Evolutionary conservation across 208 protist genomes (phyloP).

Genomic region (Leishmania major): DNA sequence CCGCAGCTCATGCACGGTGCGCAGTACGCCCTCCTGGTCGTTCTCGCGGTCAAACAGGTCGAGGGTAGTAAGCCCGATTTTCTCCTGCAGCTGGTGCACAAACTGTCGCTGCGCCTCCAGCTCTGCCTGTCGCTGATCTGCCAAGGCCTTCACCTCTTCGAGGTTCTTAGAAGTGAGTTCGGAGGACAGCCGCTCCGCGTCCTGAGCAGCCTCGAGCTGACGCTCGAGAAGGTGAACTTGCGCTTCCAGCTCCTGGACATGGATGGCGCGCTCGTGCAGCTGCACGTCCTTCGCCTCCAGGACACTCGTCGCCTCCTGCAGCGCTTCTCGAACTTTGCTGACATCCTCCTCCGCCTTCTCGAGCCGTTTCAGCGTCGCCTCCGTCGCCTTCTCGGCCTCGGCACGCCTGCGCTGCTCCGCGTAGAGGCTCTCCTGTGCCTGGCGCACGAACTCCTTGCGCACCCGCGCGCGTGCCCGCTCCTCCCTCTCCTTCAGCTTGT

Average conservation of each 20-base stretch:
- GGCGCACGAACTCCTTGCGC: constrained; percentile 35
- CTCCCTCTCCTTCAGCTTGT: constrained; percentile 36
- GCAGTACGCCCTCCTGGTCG: constrained; percentile 33
- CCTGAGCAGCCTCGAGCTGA: constrained; percentile 10
- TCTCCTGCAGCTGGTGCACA: constrained; percentile 24
- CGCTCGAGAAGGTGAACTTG: constrained; percentile 23
- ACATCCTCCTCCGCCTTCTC: constrained; percentile 14
- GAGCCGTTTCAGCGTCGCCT: constrained; percentile 4
- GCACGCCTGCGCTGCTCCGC: constrained; percentile 27
- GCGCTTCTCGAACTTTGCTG: not conserved
- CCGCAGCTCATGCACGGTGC: constrained; percentile 17
- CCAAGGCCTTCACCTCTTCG: constrained; percentile 16
- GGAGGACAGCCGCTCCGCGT: not conserved
- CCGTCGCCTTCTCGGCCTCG: constrained; percentile 28
- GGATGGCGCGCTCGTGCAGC: constrained; percentile 29
- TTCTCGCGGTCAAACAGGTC: constrained; percentile 33
- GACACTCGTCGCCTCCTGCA: constrained; percentile 15
- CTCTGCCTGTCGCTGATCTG: constrained; percentile 12
- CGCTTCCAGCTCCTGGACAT: constrained; percentile 27
- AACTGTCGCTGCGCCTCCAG: constrained; percentile 34
- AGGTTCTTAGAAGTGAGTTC: not conserved
- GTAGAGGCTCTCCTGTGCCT: constrained; percentile 31
- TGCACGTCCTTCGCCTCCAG: constrained; percentile 28
- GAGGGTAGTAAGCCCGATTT: constrained; percentile 21
- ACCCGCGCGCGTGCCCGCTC: constrained; percentile 35